Percentiles rank a stretch among this genome's conserved stretches.
Evolutionary conservation across 208 protist genomes (phyloP).

Genomic region (Trypanosoma caninum): DNA sequence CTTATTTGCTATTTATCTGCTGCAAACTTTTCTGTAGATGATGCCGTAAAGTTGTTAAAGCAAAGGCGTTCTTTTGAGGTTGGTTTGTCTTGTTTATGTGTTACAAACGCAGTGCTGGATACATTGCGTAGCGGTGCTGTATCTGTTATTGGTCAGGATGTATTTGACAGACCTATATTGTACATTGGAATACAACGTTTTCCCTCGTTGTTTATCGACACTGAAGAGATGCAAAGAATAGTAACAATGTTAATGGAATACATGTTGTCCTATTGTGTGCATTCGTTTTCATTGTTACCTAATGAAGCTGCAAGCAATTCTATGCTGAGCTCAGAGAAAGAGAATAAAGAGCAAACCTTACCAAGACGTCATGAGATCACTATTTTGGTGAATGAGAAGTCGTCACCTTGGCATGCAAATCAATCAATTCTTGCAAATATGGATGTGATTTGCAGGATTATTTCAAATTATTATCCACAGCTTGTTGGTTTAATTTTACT

Average conservation of each 20-base stretch:
- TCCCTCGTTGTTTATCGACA: slow-evolving; percentile 29
- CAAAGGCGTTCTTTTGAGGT: slow-evolving; percentile 60
- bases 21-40: slow-evolving; percentile 37
- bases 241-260: slow-evolving; percentile 67
- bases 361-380: slow-evolving; percentile 46
- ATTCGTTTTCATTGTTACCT: slow-evolving; percentile 18
- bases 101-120: slow-evolving; percentile 45
- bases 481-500: slow-evolving; percentile 58
- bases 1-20: slow-evolving; percentile 57
- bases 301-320: not conserved
- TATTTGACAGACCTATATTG: slow-evolving; percentile 36
- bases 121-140: slow-evolving; percentile 49
- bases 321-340: not conserved
- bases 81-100: slow-evolving; percentile 45
- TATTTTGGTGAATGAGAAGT: slow-evolving; percentile 62
- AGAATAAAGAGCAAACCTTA: not conserved
- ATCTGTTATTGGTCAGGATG: slow-evolving; percentile 39
- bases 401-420: slow-evolving; percentile 32
- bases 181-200: slow-evolving; percentile 45
- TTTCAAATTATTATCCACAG: slow-evolving; percentile 74
- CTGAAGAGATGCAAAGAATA: slow-evolving; percentile 54
- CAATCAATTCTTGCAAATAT: slow-evolving; percentile 36
- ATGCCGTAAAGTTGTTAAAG: slow-evolving; percentile 48
- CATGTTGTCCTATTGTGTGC: slow-evolving; percentile 49
- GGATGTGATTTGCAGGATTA: slow-evolving; percentile 32